A percentile compares a stretch with the other conserved stretches of the same genome.
Conservation (phyloP, 164 flowering plant species). For the Paratinospora sagittata region DNA sequence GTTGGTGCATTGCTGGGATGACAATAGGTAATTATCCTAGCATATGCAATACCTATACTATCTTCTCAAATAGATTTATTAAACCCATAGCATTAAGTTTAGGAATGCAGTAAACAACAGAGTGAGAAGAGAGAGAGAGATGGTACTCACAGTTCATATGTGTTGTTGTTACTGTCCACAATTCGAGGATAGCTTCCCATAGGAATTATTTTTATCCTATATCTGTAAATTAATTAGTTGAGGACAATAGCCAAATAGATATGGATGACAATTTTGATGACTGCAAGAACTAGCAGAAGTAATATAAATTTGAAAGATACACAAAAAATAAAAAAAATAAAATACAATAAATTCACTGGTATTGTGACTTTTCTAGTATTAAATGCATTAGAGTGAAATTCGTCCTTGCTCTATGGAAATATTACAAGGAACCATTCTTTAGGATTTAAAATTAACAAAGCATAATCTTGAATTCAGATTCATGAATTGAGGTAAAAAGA, state of each 20-base stretch:
- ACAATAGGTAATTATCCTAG: background rate
- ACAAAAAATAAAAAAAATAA: background rate
- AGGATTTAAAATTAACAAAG: background rate
- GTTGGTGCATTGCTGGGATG: background rate
- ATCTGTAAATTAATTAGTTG: conserved; percentile 44
- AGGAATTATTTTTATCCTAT: conserved; percentile 83
- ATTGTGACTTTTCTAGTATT: background rate
- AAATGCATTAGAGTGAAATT: background rate
- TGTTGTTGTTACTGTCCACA: conserved; percentile 72
- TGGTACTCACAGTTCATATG: conserved; percentile 87
- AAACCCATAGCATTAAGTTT: background rate
- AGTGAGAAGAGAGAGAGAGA: background rate
- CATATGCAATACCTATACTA: background rate
- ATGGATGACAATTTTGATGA: background rate
- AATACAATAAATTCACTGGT: background rate
- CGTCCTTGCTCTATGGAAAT: background rate
- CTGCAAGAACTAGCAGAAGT: background rate
- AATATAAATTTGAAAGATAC: background rate
- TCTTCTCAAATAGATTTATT: background rate
- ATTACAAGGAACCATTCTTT: background rate
- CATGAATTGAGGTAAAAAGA: background rate
- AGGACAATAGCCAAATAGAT: conserved; percentile 20
- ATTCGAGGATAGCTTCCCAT: conserved; percentile 99
- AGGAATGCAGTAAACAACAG: background rate
- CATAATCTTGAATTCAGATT: background rate